Conservation (phyloP, 1,139 yeast genomes). For the Yamadazyma trypodendri region DNA sequence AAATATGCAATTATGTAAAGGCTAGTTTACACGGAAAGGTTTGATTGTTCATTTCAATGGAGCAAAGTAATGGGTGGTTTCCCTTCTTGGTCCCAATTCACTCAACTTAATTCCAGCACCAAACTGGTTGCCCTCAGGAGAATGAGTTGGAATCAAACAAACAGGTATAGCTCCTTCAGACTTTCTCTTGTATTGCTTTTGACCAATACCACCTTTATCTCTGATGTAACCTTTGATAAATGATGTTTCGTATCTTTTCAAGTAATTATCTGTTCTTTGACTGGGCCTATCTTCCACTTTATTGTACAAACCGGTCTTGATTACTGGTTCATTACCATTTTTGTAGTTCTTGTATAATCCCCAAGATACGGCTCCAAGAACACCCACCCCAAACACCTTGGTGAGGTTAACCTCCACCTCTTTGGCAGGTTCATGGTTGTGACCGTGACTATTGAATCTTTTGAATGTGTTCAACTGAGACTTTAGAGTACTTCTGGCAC, state of each 20-base stretch:
- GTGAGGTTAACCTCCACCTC: constrained; percentile 40
- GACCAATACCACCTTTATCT: constrained; percentile 51
- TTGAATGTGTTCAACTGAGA: constrained; percentile 15
- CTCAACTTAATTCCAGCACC: constrained; percentile 49
- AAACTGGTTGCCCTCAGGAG: constrained; percentile 41
- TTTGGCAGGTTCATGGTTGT: constrained; percentile 28
- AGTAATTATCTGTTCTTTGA: constrained; percentile 39
- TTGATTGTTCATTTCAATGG: constrained; percentile 21
- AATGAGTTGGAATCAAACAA: constrained; percentile 43
- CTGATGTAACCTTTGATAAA: constrained; percentile 43
- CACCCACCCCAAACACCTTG: constrained; percentile 44
- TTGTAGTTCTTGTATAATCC: constrained; percentile 41
- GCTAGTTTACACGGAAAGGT: constrained; percentile 7
- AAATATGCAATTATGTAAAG: constrained; percentile 10
- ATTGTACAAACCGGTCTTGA: constrained; percentile 40
- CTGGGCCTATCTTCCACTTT: constrained; percentile 36
- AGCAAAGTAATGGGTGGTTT: constrained; percentile 42
- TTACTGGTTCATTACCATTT: constrained; percentile 36
- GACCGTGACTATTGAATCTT: constrained; percentile 36
- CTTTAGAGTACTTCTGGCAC: constrained; percentile 11
- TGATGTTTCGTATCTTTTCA: constrained; percentile 41
- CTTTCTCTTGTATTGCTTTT: constrained; percentile 39
- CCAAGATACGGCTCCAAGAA: constrained; percentile 36
- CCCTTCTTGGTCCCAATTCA: constrained; percentile 48
- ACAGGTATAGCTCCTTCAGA: constrained; percentile 31